Evolutionary conservation across 257 asterid species (phyloP), one percentile per base, ranked within the genome.

Genomic region (Cruciata laevipes): DNA sequence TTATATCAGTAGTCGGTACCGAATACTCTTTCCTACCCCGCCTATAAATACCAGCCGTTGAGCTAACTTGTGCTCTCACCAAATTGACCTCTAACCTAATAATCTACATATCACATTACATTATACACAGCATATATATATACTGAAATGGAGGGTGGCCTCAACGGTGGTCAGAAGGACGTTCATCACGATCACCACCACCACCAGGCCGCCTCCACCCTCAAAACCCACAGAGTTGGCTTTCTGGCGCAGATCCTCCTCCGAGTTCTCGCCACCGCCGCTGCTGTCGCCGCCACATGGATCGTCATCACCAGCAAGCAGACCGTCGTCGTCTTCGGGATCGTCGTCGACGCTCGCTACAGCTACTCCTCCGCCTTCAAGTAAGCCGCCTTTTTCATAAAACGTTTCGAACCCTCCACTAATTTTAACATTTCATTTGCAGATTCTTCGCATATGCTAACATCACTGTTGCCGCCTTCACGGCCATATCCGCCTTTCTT

Each of bases 361-460:
- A 79, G 76, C 64, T 83, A 88, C 66, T 76, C 90, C 7, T 62
- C 97, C 0, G 85, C 95, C 33, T 78, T 80, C 82, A 80, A 77
- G 95, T 89, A 73, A 71, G 60, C 5, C n/a, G n/a, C 11, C 17
- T 4, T 32, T 6, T 32, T 37, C 8, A 27, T 1, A 35, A 1
- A 35, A 35, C 38, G 38, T 35, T 35, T 27, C n/a, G n/a, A n/a
- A n/a, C n/a, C n/a, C n/a, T n/a, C n/a, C n/a, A 37, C 40, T 37
- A 7, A 37, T 37, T 37, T 37, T 37, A 6, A 37, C 10, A 7
- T 5, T 31, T 31, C 9, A 37, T 37, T 37, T 33, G 66, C 75
- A 90, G 97, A 84, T 86, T 88, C 74, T 85, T 88, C 33, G 89
- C 83, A 1, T 66, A 21, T 37, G 86, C 87, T 20, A 88, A 88